Percentiles rank a stretch among this genome's conserved stretches.
Evolutionary conservation across 83 land plant genomes (phyloP).

Genomic region (Thuja plicata): DNA sequence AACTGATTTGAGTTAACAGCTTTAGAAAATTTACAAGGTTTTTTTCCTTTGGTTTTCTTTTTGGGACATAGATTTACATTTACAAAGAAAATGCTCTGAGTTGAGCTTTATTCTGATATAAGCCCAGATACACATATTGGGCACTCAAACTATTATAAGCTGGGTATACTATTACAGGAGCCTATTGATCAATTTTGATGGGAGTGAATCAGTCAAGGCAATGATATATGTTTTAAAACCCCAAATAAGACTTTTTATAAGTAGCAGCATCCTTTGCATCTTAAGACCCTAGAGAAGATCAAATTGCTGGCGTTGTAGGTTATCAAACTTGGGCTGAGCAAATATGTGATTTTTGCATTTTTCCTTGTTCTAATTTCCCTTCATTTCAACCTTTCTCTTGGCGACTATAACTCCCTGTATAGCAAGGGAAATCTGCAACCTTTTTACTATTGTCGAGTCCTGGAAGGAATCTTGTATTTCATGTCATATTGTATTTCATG

Average conservation of each 20-base stretch:
- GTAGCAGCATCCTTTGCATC: background rate
- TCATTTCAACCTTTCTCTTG: background rate
- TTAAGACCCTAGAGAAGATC: background rate
- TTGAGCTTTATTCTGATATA: background rate
- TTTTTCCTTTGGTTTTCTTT: no score
- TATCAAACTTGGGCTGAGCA: background rate
- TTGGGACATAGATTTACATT: background rate
- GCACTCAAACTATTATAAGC: background rate
- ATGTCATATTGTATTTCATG: background rate
- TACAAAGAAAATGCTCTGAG: background rate
- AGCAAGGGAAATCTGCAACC: background rate
- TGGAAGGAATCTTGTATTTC: background rate
- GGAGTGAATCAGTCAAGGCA: background rate
- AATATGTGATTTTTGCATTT: background rate
- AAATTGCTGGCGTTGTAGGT: background rate
- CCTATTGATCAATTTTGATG: background rate
- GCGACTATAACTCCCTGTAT: background rate
- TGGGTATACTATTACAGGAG: background rate
- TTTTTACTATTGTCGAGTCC: background rate
- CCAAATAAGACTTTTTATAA: background rate
- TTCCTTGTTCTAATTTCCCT: background rate
- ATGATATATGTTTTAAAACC: background rate
- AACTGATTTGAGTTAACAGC: background rate
- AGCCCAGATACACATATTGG: no score
- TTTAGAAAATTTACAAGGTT: background rate